A percentile compares a stretch with the other conserved stretches of the same genome.
These are phyloP conservation scores for Sporothrix luriei DNA, from an alignment of 2,329 filamentous ascomycete genomes.

Conservation along the genomic window DNA sequence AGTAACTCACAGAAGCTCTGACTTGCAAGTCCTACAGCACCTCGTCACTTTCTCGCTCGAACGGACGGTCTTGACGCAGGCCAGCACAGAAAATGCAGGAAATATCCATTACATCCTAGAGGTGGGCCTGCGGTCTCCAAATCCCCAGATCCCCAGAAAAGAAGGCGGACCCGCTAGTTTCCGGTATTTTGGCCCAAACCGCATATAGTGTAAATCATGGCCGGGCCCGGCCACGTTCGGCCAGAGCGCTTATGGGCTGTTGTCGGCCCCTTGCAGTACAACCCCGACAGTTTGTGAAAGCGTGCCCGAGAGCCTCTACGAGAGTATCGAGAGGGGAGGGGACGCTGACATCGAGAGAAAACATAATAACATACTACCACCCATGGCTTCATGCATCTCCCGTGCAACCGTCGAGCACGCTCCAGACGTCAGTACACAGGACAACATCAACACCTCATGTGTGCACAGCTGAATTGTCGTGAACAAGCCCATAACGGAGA, in stretches of 20 bases:
- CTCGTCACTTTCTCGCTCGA: slow-evolving; percentile 20
- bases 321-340: slow-evolving; percentile 8
- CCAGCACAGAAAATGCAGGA: no score
- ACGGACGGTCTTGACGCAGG: slow-evolving; percentile 14
- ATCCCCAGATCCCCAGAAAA: slow-evolving; percentile 21
- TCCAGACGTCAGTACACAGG: background rate
- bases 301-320: background rate
- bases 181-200: background rate
- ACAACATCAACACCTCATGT: background rate
- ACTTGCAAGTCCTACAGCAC: background rate
- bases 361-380: background rate
- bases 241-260: background rate
- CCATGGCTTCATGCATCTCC: background rate
- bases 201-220: slow-evolving; percentile 5
- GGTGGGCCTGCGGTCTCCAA: slow-evolving; percentile 21
- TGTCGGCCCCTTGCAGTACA: background rate
- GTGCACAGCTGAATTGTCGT: background rate
- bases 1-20: background rate
- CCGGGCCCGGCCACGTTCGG: background rate
- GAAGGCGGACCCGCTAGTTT: slow-evolving; percentile 18
- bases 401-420: background rate
- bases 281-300: background rate
- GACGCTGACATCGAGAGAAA: background rate
- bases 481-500: background rate
- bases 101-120: background rate